Percentiles rank a stretch among this genome's conserved stretches.
These are phyloP conservation scores for Cardiosporidium cionae DNA, from an alignment of 169 alveolate species.

Conservation along the genomic window DNA sequence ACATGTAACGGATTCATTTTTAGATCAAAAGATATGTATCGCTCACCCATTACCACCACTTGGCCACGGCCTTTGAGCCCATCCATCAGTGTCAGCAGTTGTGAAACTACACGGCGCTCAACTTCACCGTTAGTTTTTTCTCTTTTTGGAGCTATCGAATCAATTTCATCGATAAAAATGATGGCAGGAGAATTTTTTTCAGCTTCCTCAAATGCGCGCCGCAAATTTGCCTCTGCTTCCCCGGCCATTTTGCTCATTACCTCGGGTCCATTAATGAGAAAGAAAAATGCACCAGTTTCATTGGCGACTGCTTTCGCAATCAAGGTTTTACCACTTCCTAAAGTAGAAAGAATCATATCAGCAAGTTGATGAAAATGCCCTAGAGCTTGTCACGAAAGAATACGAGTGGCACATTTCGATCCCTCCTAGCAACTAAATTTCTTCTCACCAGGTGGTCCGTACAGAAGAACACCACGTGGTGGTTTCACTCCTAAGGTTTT, in stretches of 20 bases:
- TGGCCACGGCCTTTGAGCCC: constrained; percentile 99
- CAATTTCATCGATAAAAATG: constrained; percentile 98
- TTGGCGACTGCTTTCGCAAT: constrained; percentile 99
- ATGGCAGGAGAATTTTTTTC: constrained; percentile 99
- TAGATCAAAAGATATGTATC: constrained; percentile 38
- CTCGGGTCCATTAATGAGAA: constrained; percentile 79
- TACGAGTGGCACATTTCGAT: no score
- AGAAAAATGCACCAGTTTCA: constrained; percentile 67
- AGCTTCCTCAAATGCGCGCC: constrained; percentile 95
- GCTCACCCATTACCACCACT: constrained; percentile 88
- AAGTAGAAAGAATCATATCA: neutral
- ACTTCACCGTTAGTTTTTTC: constrained; percentile 99
- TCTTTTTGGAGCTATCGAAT: constrained; percentile 99
- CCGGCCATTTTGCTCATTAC: constrained; percentile 97
- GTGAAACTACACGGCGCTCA: constrained; percentile 99
- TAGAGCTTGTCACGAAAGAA: no score
- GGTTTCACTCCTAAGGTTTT: constrained; percentile 99
- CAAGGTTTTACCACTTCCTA: constrained; percentile 94
- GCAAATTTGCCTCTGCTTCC: constrained; percentile 97
- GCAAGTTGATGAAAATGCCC: neutral
- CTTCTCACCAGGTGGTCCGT: constrained; percentile 99
- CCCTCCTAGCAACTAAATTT: no score
- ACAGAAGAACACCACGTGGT: constrained; percentile 98
- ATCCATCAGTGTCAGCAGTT: constrained; percentile 97
- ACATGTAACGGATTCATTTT: no score